phyloP scores from a whole-genome alignment of 192 early-diverging fungal genomes.

The Mycoemilia scoparia region DNA sequence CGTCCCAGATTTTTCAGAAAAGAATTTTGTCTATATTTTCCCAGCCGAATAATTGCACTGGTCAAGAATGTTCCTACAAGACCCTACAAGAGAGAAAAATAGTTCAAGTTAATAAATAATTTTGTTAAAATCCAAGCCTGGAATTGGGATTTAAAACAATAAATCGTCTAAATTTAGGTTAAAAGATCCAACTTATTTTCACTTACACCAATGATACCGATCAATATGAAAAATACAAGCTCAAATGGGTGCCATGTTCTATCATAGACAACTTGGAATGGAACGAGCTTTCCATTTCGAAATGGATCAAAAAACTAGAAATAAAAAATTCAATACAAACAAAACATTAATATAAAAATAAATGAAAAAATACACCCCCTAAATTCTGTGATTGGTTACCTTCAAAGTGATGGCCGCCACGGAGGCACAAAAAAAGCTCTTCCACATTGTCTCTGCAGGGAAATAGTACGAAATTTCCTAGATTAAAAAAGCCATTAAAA shows the following conservation, averaged over 20 bases:
- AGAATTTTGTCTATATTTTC: slow-evolving; percentile 20
- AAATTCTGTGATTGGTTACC: too few species aligned
- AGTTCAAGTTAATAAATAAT: neutral
- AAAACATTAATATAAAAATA: slow-evolving; percentile 5
- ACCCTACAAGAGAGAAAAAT: slow-evolving; percentile 1
- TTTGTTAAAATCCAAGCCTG: neutral
- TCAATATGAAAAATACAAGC: slow-evolving; percentile 61
- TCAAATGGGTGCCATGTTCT: slow-evolving; percentile 87
- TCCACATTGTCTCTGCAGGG: slow-evolving; percentile 85
- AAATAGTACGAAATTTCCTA: slow-evolving; percentile 49
- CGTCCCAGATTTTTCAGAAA: slow-evolving; percentile 23
- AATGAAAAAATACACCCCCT: neutral
- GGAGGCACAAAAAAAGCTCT: slow-evolving; percentile 86
- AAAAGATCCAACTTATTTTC: too few species aligned
- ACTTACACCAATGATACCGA: slow-evolving; percentile 72
- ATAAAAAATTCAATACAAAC: too few species aligned
- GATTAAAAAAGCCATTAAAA: neutral
- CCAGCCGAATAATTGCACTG: slow-evolving; percentile 14
- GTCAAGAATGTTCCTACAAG: slow-evolving; percentile 19
- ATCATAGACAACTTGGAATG: slow-evolving; percentile 78
- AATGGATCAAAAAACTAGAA: slow-evolving; percentile 72
- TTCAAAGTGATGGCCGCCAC: slow-evolving; percentile 70
- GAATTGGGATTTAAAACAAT: slow-evolving; percentile 8
- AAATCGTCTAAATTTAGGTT: slow-evolving; percentile 5
- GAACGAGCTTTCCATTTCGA: slow-evolving; percentile 63